Percentiles rank a stretch among this genome's conserved stretches.
phyloP scores from a whole-genome alignment of 805 yeast species.

The Saturnispora silvae region DNA sequence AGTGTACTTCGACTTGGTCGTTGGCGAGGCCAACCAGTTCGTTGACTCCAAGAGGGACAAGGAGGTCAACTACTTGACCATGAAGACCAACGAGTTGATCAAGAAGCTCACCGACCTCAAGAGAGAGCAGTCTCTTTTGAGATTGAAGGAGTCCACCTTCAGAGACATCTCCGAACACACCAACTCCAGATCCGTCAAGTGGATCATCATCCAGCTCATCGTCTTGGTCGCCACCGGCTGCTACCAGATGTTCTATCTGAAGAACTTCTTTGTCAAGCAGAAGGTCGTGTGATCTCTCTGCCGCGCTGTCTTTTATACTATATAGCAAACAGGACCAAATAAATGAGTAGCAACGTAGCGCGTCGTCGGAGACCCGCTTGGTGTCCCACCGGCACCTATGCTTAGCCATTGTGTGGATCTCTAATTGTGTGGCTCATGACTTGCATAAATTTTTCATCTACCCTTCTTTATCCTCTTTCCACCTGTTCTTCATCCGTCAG shows the following conservation, averaged over 20 bases:
- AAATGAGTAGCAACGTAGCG: too few relatives aligned
- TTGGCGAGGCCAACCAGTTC: slow-evolving; percentile 52
- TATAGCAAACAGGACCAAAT: neutral
- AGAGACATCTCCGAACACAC: slow-evolving; percentile 66
- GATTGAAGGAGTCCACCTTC: slow-evolving; percentile 65
- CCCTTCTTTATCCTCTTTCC: too few relatives aligned
- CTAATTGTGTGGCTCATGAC: too few relatives aligned
- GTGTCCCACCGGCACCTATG: too few relatives aligned
- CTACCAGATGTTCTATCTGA: slow-evolving; percentile 66
- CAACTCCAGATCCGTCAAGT: slow-evolving; percentile 58
- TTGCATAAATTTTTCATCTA: too few relatives aligned
- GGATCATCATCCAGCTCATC: slow-evolving; percentile 59
- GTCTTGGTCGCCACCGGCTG: slow-evolving; percentile 58
- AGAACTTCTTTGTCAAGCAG: slow-evolving; percentile 70
- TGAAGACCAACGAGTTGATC: slow-evolving; percentile 44
- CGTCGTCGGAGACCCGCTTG: too few relatives aligned
- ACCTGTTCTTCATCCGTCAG: too few relatives aligned
- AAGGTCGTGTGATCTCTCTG: slow-evolving; percentile 39
- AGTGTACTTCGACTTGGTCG: slow-evolving; percentile 57
- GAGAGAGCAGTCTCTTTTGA: slow-evolving; percentile 55
- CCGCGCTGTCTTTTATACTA: neutral
- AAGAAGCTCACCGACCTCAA: slow-evolving; percentile 49
- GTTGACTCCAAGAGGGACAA: slow-evolving; percentile 60
- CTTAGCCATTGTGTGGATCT: too few relatives aligned
- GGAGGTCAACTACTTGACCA: slow-evolving; percentile 45